phyloP scores from a whole-genome alignment of 2,329 filamentous ascomycete species.

The Scedosporium minutisporum region DNA sequence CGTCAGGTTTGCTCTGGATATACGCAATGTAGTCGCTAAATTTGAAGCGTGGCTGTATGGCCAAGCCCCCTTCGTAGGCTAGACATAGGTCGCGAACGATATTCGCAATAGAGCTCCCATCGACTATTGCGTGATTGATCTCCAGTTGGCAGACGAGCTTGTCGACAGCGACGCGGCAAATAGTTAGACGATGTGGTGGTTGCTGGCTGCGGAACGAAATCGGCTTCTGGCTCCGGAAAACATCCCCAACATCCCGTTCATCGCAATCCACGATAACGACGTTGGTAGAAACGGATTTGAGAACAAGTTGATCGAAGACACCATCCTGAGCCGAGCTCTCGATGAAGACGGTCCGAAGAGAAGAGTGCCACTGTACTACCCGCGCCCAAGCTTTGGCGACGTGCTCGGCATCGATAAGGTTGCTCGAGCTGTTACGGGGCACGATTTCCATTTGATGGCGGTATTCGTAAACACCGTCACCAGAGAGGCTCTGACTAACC shows the following conservation, averaged over 20 bases:
- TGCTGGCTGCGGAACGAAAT: too few relatives aligned
- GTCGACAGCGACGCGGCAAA: conserved; percentile 12
- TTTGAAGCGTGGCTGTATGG: conserved; percentile 5
- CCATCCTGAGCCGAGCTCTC: conserved; percentile 8
- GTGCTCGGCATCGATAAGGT: conserved; percentile 1
- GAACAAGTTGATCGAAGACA: conserved; percentile 13
- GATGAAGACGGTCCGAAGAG: conserved; percentile 15
- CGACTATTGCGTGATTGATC: conserved; percentile 24
- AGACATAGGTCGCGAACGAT: conserved; percentile 18
- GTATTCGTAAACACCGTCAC: too few relatives aligned
- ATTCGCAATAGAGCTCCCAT: conserved; percentile 21
- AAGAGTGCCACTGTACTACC: conserved; percentile 13
- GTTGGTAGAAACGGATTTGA: conserved; percentile 5
- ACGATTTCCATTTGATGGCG: too few relatives aligned
- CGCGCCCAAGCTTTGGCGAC: conserved; percentile 13
- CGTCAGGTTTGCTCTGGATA: conserved; percentile 12
- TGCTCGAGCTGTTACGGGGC: not conserved
- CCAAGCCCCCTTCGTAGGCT: conserved; percentile 14
- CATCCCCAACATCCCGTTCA: not conserved
- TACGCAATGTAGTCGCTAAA: conserved; percentile 13
- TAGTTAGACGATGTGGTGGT: conserved; percentile 10
- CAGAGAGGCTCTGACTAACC: conserved; percentile 17
- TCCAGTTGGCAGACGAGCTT: conserved; percentile 18
- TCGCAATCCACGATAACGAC: not conserved
- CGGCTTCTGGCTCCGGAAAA: not conserved